A percentile compares a stretch with the other conserved stretches of the same genome.
Conservation (phyloP, 805 yeast species). For the Ogataea nitratoaversa region DNA sequence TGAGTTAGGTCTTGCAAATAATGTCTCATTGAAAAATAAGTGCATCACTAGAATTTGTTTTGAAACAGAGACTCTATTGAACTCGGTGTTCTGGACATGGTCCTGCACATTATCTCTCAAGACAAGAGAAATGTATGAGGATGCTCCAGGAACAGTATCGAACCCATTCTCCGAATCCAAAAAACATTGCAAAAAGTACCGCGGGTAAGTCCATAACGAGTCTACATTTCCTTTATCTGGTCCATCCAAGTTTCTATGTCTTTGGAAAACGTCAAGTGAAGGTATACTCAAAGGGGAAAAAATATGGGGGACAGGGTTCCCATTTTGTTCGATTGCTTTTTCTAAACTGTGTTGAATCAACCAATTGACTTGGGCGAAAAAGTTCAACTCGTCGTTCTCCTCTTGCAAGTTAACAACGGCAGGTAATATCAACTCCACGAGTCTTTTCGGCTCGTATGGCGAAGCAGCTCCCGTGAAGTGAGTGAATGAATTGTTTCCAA, state of each 20-base stretch:
- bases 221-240: constrained; percentile 50
- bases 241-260: constrained; percentile 29
- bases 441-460: constrained; percentile 49
- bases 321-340: constrained; percentile 13
- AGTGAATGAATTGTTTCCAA: constrained; percentile 15
- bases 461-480: constrained; percentile 34
- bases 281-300: constrained; percentile 25
- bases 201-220: constrained; percentile 62
- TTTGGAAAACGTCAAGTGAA: constrained; percentile 31
- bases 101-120: constrained; percentile 75
- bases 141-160: constrained; percentile 60
- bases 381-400: constrained; percentile 36
- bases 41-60: constrained; percentile 76
- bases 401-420: constrained; percentile 36
- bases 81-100: constrained; percentile 73
- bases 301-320: constrained; percentile 10
- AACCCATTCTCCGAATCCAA: constrained; percentile 47
- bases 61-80: constrained; percentile 83
- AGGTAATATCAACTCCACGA: constrained; percentile 49
- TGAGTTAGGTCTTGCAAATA: constrained; percentile 71
- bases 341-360: constrained; percentile 12
- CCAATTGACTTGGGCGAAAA: constrained; percentile 35
- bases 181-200: constrained; percentile 60
- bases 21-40: constrained; percentile 58
- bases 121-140: constrained; percentile 52